Percentiles rank a stretch among this genome's conserved stretches.
These are phyloP conservation scores for Syncephalastrum racemosum DNA, from an alignment of 371 early-diverging fungal species.

Conservation along the genomic window DNA sequence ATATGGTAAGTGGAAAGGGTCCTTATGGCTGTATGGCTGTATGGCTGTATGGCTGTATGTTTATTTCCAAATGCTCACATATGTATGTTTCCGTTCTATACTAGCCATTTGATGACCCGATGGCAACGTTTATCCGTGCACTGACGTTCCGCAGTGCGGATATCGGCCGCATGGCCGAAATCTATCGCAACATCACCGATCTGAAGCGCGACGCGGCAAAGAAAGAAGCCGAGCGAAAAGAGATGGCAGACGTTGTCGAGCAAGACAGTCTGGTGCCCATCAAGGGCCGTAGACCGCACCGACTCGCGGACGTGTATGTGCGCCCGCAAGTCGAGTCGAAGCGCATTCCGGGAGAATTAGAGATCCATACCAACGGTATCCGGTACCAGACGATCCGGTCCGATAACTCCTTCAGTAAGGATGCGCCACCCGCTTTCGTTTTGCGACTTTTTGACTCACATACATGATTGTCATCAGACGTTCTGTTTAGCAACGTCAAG, in stretches of 20 bases:
- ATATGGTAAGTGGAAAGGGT: constrained; percentile 50
- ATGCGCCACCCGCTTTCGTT: background rate
- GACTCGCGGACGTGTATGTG: constrained; percentile 87
- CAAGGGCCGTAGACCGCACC: constrained; percentile 76
- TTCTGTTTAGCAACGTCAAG: constrained; percentile 97
- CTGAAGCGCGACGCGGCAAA: constrained; percentile 87
- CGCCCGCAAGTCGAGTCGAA: constrained; percentile 87
- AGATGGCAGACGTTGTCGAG: constrained; percentile 94
- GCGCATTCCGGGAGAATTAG: constrained; percentile 89
- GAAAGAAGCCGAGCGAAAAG: constrained; percentile 92
- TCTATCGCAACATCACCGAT: constrained; percentile 81
- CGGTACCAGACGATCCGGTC: constrained; percentile 84
- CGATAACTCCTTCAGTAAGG: constrained; percentile 80
- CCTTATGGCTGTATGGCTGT: background rate
- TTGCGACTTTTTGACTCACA: background rate
- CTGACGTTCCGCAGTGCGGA: constrained; percentile 91
- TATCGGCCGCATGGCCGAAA: constrained; percentile 77
- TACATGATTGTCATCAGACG: constrained; percentile 50
- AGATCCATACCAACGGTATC: constrained; percentile 94
- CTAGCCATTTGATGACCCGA: constrained; percentile 85
- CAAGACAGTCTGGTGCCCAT: constrained; percentile 88
- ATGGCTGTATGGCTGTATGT: no score
- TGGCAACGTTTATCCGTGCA: constrained; percentile 89
- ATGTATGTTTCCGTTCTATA: background rate
- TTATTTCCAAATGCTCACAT: no score